These are phyloP conservation scores for Ehretia macrophylla DNA, from an alignment of 257 asterid genomes.

Conservation along the genomic window DNA sequence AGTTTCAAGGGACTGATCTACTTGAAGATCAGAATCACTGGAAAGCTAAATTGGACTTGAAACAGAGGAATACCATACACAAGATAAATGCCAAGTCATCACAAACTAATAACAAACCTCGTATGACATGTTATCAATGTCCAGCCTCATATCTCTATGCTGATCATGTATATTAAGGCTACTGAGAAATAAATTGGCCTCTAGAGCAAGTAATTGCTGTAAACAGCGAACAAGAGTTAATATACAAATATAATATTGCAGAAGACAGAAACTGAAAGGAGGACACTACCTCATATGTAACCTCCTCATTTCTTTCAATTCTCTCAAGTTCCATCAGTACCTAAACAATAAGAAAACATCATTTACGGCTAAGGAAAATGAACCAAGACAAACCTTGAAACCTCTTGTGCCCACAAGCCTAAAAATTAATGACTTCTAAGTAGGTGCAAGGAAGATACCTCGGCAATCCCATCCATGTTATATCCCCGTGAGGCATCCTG, in stretches of 20 bases:
- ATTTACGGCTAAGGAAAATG: slow-evolving; percentile 6
- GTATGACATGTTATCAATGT: slow-evolving; percentile 91
- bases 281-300: slow-evolving; percentile 62
- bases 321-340: slow-evolving; percentile 74
- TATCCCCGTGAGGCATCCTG: slow-evolving; percentile 35
- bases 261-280: neutral
- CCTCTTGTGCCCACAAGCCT: neutral
- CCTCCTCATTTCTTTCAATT: slow-evolving; percentile 62
- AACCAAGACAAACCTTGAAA: neutral
- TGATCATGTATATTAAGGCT: slow-evolving; percentile 69
- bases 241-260: neutral
- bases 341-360: slow-evolving; percentile 28
- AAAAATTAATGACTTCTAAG: neutral
- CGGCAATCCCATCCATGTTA: slow-evolving; percentile 57
- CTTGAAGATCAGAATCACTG: neutral
- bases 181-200: slow-evolving; percentile 54
- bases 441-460: slow-evolving; percentile 37
- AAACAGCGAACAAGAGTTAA: slow-evolving; percentile 14
- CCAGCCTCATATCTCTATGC: slow-evolving; percentile 84
- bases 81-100: neutral
- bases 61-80: neutral
- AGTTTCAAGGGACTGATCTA: neutral
- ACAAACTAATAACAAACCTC: slow-evolving; percentile 51
- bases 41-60: neutral
- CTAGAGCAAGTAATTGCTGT: slow-evolving; percentile 69